Evolutionary conservation across 495 filamentous ascomycete species (phyloP).

Genomic region (Aspergillus panamensis): DNA sequence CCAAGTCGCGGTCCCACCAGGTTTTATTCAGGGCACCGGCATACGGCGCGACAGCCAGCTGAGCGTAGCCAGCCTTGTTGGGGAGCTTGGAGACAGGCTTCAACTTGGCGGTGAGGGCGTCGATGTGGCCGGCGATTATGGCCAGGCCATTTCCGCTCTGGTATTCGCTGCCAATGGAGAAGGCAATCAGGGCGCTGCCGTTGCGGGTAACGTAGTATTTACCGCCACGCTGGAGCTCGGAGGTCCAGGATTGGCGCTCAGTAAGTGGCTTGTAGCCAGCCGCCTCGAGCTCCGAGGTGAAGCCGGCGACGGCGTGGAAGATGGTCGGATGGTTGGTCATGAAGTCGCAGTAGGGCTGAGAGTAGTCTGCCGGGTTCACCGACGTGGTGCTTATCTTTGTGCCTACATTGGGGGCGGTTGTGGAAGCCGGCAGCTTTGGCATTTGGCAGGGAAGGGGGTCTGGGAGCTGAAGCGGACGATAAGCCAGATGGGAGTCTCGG

Average conservation of each 20-base stretch:
- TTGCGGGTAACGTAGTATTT: constrained; percentile 90
- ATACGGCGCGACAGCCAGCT: constrained; percentile 90
- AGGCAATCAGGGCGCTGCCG: constrained; percentile 81
- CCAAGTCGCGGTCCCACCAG: constrained; percentile 94
- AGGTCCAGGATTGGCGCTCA: constrained; percentile 72
- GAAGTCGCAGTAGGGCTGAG: constrained; percentile 83
- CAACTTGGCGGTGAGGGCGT: constrained; percentile 81
- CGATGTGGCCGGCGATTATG: constrained; percentile 84
- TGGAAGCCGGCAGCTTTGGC: constrained; percentile 6
- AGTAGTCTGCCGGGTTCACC: constrained; percentile 57
- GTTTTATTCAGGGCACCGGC: constrained; percentile 80
- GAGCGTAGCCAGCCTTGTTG: constrained; percentile 76
- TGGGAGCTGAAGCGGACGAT: constrained; percentile 22
- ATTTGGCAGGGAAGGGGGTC: constrained; percentile 15
- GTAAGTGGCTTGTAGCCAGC: constrained; percentile 75
- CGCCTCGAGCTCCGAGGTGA: constrained; percentile 64
- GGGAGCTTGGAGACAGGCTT: constrained; percentile 86
- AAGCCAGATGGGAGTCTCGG: constrained; percentile 25
- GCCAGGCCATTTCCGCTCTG: constrained; percentile 79
- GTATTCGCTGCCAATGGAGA: constrained; percentile 77
- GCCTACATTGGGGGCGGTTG: constrained; percentile 1
- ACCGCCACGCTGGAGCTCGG: constrained; percentile 70
- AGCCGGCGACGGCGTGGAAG: constrained; percentile 79
- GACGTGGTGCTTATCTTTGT: not conserved
- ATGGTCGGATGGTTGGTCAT: constrained; percentile 87